These are phyloP conservation scores for Aspergillus novofumigatus DNA, from an alignment of 2,329 filamentous ascomycete species.

Conservation along the genomic window DNA sequence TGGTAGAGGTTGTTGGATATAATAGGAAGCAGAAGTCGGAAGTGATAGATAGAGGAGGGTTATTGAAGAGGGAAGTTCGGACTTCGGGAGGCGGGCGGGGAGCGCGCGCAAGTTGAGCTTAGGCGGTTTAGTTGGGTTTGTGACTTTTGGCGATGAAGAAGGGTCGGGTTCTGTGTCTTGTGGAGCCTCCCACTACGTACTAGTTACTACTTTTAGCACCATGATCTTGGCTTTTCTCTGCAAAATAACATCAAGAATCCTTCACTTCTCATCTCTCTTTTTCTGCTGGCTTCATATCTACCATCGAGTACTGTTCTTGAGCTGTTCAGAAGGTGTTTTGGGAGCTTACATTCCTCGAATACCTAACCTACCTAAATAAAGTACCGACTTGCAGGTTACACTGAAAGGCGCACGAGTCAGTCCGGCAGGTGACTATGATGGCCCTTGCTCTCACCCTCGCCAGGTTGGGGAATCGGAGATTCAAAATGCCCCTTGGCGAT, in stretches of 20 bases:
- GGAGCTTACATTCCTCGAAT: background rate
- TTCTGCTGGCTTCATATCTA: background rate
- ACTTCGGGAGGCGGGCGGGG: slow-evolving; percentile 31
- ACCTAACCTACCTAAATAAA: background rate
- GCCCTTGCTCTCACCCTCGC: background rate
- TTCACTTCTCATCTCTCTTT: background rate
- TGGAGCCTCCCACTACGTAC: background rate
- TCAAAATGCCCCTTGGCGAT: background rate
- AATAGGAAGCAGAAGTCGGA: slow-evolving; percentile 17
- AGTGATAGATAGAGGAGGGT: slow-evolving; percentile 20
- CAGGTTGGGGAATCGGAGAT: background rate
- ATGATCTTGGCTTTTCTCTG: background rate
- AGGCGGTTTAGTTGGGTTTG: slow-evolving; percentile 11
- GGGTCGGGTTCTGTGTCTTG: background rate
- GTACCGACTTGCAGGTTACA: slow-evolving; percentile 15
- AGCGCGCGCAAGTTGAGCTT: slow-evolving; percentile 24
- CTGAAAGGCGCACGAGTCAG: slow-evolving; percentile 15
- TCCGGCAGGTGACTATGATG: slow-evolving; percentile 11
- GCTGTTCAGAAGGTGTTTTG: background rate
- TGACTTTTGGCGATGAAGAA: background rate
- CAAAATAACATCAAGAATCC: background rate
- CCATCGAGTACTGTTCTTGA: background rate
- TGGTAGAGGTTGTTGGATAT: background rate
- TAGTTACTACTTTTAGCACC: background rate
- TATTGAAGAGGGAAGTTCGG: slow-evolving; percentile 25